A percentile compares a stretch with the other conserved stretches of the same genome.
These are phyloP conservation scores for Hypsizygus ulmarius DNA, from an alignment of 1,284 basidiomycete genomes.

Conservation along the genomic window DNA sequence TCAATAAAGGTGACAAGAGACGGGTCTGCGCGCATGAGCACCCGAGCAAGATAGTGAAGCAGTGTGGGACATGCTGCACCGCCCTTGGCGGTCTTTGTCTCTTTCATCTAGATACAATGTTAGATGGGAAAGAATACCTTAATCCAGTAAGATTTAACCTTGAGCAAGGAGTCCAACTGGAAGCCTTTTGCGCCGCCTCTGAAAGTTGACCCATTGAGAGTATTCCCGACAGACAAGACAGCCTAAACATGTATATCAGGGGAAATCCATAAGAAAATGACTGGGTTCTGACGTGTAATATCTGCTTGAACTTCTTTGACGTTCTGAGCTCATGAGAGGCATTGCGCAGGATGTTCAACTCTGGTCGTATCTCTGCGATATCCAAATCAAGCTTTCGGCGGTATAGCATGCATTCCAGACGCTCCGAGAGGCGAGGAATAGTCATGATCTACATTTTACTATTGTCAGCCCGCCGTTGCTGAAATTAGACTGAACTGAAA, in stretches of 20 bases:
- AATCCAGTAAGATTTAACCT: constrained; percentile 45
- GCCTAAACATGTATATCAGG: constrained; percentile 38
- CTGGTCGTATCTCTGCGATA: constrained; percentile 81
- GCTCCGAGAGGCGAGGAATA: constrained; percentile 72
- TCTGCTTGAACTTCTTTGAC: constrained; percentile 66
- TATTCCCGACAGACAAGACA: constrained; percentile 78
- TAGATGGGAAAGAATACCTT: constrained; percentile 2
- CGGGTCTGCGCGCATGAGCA: constrained; percentile 71
- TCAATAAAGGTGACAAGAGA: constrained; percentile 73
- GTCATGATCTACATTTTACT: constrained; percentile 58
- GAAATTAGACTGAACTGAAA: background rate
- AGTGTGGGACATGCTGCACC: constrained; percentile 77
- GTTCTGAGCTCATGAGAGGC: constrained; percentile 75
- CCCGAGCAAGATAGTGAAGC: constrained; percentile 80
- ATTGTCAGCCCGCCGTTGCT: background rate
- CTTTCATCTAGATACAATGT: constrained; percentile 60
- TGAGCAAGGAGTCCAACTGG: constrained; percentile 75
- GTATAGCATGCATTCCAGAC: constrained; percentile 82
- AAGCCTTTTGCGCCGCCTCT: constrained; percentile 84
- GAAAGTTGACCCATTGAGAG: constrained; percentile 79
- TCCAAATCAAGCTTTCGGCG: constrained; percentile 79
- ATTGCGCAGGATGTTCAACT: constrained; percentile 72
- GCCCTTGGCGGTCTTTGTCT: constrained; percentile 76
- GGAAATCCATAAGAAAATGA: background rate
- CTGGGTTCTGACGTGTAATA: constrained; percentile 55